These are phyloP conservation scores for Aspergillus campestris DNA, from an alignment of 495 filamentous ascomycete species.

Conservation along the genomic window DNA sequence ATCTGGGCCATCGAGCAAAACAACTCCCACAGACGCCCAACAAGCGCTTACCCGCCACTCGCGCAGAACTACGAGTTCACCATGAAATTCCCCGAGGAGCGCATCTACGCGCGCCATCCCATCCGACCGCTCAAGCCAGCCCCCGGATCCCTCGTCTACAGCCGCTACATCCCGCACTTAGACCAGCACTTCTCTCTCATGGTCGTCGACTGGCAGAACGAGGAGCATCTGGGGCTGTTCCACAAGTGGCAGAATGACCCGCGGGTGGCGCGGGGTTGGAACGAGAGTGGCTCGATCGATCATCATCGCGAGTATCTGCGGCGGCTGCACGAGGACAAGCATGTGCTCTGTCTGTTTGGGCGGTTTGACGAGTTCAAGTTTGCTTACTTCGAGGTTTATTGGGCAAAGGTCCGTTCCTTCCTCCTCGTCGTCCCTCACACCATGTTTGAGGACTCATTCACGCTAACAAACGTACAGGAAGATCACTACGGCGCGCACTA, in stretches of 20 bases:
- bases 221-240: constrained; percentile 50
- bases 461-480: constrained; percentile 48
- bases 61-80: constrained; percentile 50
- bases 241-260: constrained; percentile 59
- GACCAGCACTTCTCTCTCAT: constrained; percentile 58
- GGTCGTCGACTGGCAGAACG: constrained; percentile 47
- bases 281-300: constrained; percentile 50
- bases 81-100: constrained; percentile 38
- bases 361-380: constrained; percentile 53
- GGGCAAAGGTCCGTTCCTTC: constrained; percentile 48
- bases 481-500: constrained; percentile 61
- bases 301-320: constrained; percentile 54
- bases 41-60: constrained; percentile 41
- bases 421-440: neutral
- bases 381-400: constrained; percentile 65
- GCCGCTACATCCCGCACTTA: constrained; percentile 59
- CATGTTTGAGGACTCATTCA: no score
- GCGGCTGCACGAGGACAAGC: constrained; percentile 51
- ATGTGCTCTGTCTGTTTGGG: constrained; percentile 53
- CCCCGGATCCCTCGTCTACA: constrained; percentile 55
- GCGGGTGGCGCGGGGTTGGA: constrained; percentile 56
- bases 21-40: constrained; percentile 23
- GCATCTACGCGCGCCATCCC: constrained; percentile 48
- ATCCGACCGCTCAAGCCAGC: constrained; percentile 51
- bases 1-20: constrained; percentile 44